phyloP scores from a whole-genome alignment of 2,329 filamentous ascomycete species.

The Geosmithia morbida region DNA sequence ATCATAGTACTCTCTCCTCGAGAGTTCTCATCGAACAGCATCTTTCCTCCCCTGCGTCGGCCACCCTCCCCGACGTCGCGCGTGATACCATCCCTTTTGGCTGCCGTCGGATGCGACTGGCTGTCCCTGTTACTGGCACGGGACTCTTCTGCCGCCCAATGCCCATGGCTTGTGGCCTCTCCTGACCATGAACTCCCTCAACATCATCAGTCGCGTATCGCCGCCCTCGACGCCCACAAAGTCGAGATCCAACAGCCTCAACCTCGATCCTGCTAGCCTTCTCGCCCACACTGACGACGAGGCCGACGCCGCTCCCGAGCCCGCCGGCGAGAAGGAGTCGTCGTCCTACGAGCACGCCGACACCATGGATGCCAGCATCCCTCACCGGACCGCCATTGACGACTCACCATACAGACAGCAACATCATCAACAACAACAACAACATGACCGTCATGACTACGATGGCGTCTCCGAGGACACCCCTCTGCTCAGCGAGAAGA shows the following conservation, averaged over 20 bases:
- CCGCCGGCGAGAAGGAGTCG: neutral
- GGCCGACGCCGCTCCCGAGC: constrained; percentile 3
- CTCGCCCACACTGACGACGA: constrained; percentile 26
- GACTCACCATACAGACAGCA: constrained; percentile 22
- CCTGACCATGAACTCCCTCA: constrained; percentile 87
- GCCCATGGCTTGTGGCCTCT: constrained; percentile 38
- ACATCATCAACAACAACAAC: constrained; percentile 2
- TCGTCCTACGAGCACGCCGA: no score
- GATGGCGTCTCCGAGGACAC: constrained; percentile 43
- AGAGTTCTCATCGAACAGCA: neutral
- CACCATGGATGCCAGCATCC: no score
- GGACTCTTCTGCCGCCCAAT: neutral
- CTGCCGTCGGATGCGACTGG: neutral
- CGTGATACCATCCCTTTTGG: neutral
- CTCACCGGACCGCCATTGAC: constrained; percentile 17
- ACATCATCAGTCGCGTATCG: constrained; percentile 74
- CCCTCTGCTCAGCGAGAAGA: constrained; percentile 34
- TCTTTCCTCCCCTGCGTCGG: neutral
- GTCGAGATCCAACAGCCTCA: constrained; percentile 47
- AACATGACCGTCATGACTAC: neutral
- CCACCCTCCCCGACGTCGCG: neutral
- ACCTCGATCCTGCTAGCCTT: constrained; percentile 30
- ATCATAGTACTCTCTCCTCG: neutral
- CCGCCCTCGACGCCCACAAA: constrained; percentile 40
- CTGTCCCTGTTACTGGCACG: neutral